Conservation (phyloP, 2,329 filamentous ascomycete genomes). For the Monilinia vaccinii-corymbosi region DNA sequence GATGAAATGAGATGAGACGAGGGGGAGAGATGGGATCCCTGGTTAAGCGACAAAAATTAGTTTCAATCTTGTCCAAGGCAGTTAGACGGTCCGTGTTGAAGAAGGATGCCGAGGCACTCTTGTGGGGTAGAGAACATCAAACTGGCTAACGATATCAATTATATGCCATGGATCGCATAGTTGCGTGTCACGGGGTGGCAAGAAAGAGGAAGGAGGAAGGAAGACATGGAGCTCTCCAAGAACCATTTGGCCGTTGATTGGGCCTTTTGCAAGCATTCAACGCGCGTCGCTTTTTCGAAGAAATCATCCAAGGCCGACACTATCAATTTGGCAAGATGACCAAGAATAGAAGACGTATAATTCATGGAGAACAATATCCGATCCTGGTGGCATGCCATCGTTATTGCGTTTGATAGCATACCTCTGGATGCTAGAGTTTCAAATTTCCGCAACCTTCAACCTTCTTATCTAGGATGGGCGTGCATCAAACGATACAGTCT, state of each 20-base stretch:
- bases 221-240: background rate
- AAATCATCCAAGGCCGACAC: too few relatives aligned
- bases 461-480: too few relatives aligned
- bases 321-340: too few relatives aligned
- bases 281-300: too few relatives aligned
- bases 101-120: background rate
- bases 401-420: too few relatives aligned
- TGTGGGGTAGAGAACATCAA: background rate
- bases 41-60: conserved; percentile 1
- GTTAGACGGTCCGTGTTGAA: background rate
- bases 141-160: background rate
- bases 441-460: too few relatives aligned
- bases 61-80: background rate
- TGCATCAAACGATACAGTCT: too few relatives aligned
- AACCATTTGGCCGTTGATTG: background rate
- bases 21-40: background rate
- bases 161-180: background rate
- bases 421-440: too few relatives aligned
- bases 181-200: background rate
- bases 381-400: too few relatives aligned
- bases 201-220: background rate
- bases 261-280: background rate
- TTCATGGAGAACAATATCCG: too few relatives aligned
- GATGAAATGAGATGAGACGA: conserved; percentile 7
- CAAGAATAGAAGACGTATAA: too few relatives aligned